Percentiles rank a stretch among this genome's conserved stretches.
Conservation (phyloP, 2,329 filamentous ascomycete genomes). For the Diplocarpon mali region DNA sequence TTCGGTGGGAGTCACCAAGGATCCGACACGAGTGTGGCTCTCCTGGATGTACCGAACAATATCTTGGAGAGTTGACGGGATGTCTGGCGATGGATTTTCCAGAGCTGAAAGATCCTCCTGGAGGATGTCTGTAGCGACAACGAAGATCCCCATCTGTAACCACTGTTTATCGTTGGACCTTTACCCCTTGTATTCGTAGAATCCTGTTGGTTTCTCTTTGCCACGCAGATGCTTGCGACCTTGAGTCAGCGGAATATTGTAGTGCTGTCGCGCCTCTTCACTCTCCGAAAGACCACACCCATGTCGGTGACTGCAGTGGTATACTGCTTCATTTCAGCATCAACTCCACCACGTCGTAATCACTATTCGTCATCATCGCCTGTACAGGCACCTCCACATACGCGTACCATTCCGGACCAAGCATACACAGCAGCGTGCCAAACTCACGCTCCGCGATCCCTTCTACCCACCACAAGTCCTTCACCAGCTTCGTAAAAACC, state of each 20-base stretch:
- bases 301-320: neutral
- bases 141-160: neutral
- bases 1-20: neutral
- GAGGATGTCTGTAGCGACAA: too few relatives aligned
- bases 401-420: constrained; percentile 8
- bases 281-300: neutral
- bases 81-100: too few relatives aligned
- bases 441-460: constrained; percentile 14
- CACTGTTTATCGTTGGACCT: neutral
- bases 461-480: constrained; percentile 15
- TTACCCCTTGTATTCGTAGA: neutral
- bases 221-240: neutral
- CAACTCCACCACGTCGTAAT: constrained; percentile 8
- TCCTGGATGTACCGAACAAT: too few relatives aligned
- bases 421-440: constrained; percentile 3
- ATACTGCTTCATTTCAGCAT: constrained; percentile 6
- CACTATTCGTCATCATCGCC: constrained; percentile 4
- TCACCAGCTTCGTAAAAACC: constrained; percentile 13
- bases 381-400: constrained; percentile 12
- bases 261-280: too few relatives aligned
- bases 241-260: neutral
- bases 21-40: too few relatives aligned
- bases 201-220: neutral
- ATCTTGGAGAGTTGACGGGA: too few relatives aligned
- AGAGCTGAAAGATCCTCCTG: too few relatives aligned